Base-by-base conservation (phyloP, 352 stramenopile species). In the Plasmopara halstedii region DNA sequence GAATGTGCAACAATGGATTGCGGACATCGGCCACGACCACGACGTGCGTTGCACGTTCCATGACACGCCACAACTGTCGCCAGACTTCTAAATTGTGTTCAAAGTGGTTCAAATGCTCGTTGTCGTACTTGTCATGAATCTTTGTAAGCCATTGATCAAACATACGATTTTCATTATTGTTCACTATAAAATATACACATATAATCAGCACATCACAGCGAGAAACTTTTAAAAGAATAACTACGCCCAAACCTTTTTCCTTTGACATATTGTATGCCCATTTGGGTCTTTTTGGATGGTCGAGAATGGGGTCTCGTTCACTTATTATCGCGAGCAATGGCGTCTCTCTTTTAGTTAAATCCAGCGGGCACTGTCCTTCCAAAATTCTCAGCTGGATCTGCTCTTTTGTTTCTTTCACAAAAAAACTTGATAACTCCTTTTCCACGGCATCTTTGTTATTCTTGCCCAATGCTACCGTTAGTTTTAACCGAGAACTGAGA, bases 251-350 rank as follows among this genome's bases (percentile, higher is more conserved):
- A 83, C 73, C 68, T 72, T 70, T 85, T 54, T 88, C 69, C 50
- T 92, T 92, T n/a, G 77, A 75, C 73, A 89, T 88, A 36, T 56
- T 67, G 52, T 92, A 89, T 41, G 65, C 82, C 80, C 80, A 92
- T 13, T 58, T 56, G 4, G 80, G 77, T 18, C 80, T 64, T 42
- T 73, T 75, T 5, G 80, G 80, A 49, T 89, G 79, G 53, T 89
- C 77, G 13, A 92, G 56, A 42, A 88, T 58, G 21, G 63, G 60
- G 33, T 92, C 80, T 13, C 67, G 74, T 17, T 60, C 54, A 23
- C 85, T 82, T 37, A 82, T 67, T 1, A 58, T 68, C 1, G 77
- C 77, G 15, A 84, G 67, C 29, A 92, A 42, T 8, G 75, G 77
- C 17, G 63, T 74, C 48, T 56, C 56, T 35, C 80, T 71, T 31